A percentile compares a stretch with the other conserved stretches of the same genome.
Conservation (phyloP, 495 filamentous ascomycete species). For the Clohesyomyces aquaticus region DNA sequence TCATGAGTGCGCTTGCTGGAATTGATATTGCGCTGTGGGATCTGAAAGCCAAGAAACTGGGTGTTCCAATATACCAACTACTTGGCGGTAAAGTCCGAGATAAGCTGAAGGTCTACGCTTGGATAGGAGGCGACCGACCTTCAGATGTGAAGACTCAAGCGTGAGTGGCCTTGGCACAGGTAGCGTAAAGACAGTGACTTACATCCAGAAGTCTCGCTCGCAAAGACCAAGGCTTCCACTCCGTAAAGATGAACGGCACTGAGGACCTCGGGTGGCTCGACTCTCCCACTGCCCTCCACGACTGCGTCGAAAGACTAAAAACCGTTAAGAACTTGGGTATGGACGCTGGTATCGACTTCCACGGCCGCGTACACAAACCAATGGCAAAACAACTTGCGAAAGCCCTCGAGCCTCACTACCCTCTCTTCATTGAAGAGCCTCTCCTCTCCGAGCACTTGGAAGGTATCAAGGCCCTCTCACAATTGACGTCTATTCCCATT, state of each 20-base stretch:
- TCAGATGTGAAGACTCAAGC: conserved; percentile 68
- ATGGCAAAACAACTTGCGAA: conserved; percentile 79
- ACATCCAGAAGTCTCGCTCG: conserved; percentile 54
- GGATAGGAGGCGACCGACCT: conserved; percentile 85
- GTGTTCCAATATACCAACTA: conserved; percentile 73
- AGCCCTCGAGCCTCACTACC: conserved; percentile 68
- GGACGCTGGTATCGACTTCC: conserved; percentile 76
- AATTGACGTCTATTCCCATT: conserved; percentile 67
- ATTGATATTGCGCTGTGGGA: conserved; percentile 88
- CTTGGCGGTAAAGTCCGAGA: conserved; percentile 76
- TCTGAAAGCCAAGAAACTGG: conserved; percentile 64
- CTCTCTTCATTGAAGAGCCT: conserved; percentile 83
- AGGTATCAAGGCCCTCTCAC: conserved; percentile 67
- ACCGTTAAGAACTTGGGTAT: conserved; percentile 70
- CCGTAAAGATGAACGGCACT: conserved; percentile 83
- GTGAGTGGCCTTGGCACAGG: conserved; percentile 43
- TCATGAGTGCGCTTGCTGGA: conserved; percentile 78
- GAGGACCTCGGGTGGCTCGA: conserved; percentile 81
- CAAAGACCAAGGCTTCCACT: conserved; percentile 70
- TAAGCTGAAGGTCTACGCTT: conserved; percentile 79
- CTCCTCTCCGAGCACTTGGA: conserved; percentile 72
- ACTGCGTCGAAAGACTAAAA: conserved; percentile 69
- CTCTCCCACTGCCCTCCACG: conserved; percentile 65
- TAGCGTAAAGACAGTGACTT: no score
- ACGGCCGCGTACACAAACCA: conserved; percentile 76